A percentile compares a stretch with the other conserved stretches of the same genome.
Conservation (phyloP, 129 eudicot species). For the Flaveria linearis region DNA sequence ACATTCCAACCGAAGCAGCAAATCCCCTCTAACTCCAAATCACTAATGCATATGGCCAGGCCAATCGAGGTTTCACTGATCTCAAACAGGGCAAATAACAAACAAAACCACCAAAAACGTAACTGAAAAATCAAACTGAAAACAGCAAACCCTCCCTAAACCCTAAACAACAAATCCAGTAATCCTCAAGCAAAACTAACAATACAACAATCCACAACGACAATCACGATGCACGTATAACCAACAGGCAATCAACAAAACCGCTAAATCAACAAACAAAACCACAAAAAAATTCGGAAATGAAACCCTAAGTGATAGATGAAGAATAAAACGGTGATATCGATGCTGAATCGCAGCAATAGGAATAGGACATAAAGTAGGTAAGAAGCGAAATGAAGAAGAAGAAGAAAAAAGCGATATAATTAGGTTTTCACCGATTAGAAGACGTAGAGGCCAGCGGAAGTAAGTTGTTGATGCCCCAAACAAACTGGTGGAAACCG, state of each 20-base stretch:
- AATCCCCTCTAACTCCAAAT: no score
- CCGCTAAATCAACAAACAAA: no score
- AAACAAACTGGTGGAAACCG: not conserved
- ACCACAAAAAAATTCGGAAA: not conserved
- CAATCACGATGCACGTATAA: not conserved
- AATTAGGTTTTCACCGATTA: constrained; percentile 33
- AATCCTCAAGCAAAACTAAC: not conserved
- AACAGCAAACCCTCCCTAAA: no score
- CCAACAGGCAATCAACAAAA: not conserved
- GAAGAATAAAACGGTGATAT: not conserved
- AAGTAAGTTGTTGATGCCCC: constrained; percentile 1
- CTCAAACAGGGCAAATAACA: no score
- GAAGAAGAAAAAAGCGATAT: not conserved
- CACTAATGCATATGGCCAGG: no score
- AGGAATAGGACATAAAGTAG: not conserved
- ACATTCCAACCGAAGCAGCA: no score
- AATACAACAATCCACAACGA: constrained; percentile 4
- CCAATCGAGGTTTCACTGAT: no score
- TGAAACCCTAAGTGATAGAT: not conserved
- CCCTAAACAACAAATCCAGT: not conserved
- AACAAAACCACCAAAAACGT: no score
- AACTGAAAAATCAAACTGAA: no score
- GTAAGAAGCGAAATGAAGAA: not conserved
- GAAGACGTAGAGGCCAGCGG: constrained; percentile 15
- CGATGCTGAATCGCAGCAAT: constrained; percentile 20